Evolutionary conservation across 1,284 basidiomycete species (phyloP).

Genomic region (Cerrena zonata): DNA sequence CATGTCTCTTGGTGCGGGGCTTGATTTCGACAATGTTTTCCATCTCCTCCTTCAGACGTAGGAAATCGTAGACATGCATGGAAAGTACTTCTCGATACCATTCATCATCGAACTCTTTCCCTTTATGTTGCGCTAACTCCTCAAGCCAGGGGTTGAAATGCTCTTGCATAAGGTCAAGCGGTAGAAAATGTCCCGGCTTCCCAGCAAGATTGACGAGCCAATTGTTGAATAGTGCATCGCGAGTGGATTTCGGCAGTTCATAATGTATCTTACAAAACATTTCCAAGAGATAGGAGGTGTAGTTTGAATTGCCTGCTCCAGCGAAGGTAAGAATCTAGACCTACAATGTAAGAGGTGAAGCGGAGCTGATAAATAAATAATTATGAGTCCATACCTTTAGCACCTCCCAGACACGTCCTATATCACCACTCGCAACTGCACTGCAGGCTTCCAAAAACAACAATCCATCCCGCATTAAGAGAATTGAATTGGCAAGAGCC

Average conservation of each 20-base stretch:
- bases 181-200: constrained; percentile 16
- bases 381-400: constrained; percentile 8
- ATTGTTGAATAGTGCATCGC: constrained; percentile 15
- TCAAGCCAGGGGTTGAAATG: constrained; percentile 18
- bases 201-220: constrained; percentile 20
- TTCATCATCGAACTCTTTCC: constrained; percentile 25
- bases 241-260: constrained; percentile 7
- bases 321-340: constrained; percentile 19
- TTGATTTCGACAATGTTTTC: constrained; percentile 20
- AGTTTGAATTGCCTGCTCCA: constrained; percentile 14
- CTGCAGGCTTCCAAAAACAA: constrained; percentile 12
- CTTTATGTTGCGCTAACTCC: constrained; percentile 22
- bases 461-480: constrained; percentile 12
- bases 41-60: constrained; percentile 27
- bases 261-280: constrained; percentile 15
- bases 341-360: constrained; percentile 5
- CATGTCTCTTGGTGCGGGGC: constrained; percentile 20
- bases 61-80: constrained; percentile 26
- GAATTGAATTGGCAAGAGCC: constrained; percentile 8
- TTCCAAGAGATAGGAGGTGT: constrained; percentile 14
- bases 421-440: constrained; percentile 10
- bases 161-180: constrained; percentile 19
- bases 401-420: constrained; percentile 9
- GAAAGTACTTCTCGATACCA: constrained; percentile 26
- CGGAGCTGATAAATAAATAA: not conserved